Base-by-base conservation (phyloP, 1,284 basidiomycete genomes). In the Ustilago xerochloae region DNA sequence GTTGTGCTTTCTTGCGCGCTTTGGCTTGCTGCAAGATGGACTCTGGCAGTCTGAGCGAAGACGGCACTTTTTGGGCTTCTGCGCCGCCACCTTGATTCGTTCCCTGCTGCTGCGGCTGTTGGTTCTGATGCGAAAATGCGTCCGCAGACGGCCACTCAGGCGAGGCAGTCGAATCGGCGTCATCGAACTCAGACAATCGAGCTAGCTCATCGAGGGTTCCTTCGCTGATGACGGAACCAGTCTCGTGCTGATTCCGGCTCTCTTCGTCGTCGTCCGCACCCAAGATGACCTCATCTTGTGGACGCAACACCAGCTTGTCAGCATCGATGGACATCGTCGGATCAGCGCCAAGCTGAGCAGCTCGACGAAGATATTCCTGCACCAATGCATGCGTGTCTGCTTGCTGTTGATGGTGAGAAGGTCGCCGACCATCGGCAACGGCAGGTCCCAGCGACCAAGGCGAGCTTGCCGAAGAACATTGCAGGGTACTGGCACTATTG, bases 181-280 rank as follows among this genome's bases (percentile, higher is more conserved):
- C 60, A 15, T 79, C 64, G 15, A 74, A 16, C 53, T 64, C 72
- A 18, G 75, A 77, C 33, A 77, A n/a, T 15, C 75, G 38, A 18
- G 75, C 65, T 13, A 78, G 63, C 58, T 77, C 76, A 43, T 80
- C 77, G n/a, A 79, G 52, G 4, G 74, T 77, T 2, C 62, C 74
- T 33, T 79, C 71, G 32, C 72, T 71, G 30, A 77, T 71, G 38
- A 74, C 59, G 6, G 57, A 61, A 5, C 54, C 51, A 8, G 49
- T 60, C 24, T 70, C 70, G 41, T 70, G 22, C 57, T 24, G 59
- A 51, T 13, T 77, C 45, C 13, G 52, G 38, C 39, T 48, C 15
- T 48, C 46, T 30, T 41, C 55, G 28, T 39, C 50, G 22, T 43
- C 32, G 20, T 50, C 12, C 10, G 18, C 28, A 36, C 18, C 46